Evolutionary conservation across 2,329 filamentous ascomycete species (phyloP).

Genomic region (Tolypocladium cylindrosporum): DNA sequence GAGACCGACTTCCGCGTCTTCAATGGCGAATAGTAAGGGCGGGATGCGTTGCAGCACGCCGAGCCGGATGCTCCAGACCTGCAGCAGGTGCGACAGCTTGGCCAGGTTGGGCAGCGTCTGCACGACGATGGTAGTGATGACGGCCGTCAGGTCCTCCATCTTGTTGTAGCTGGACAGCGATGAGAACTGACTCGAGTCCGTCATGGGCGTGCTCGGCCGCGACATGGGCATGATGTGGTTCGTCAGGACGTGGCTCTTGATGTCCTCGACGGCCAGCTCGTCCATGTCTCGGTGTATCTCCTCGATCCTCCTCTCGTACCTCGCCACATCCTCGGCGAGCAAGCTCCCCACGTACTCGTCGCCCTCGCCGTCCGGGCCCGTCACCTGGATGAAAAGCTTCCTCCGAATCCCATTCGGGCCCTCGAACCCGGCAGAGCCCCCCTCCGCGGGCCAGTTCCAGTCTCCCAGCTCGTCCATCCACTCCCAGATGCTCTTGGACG

Average conservation of each 20-base stretch:
- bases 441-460: conserved; percentile 46
- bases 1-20: conserved; percentile 56
- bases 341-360: conserved; percentile 60
- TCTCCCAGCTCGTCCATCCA: conserved; percentile 64
- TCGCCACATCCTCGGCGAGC: conserved; percentile 48
- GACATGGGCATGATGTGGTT: conserved; percentile 58
- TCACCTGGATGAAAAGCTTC: conserved; percentile 21
- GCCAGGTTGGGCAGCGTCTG: conserved; percentile 76
- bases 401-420: conserved; percentile 30
- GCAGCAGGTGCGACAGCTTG: conserved; percentile 61
- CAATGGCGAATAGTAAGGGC: conserved; percentile 52
- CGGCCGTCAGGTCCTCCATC: conserved; percentile 81
- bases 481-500: conserved; percentile 59
- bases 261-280: conserved; percentile 67
- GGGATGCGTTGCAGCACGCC: conserved; percentile 66
- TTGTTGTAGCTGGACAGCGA: conserved; percentile 49
- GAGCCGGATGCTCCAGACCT: conserved; percentile 69
- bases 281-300: conserved; percentile 63
- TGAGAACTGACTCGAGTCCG: conserved; percentile 23
- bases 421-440: conserved; percentile 45
- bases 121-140: conserved; percentile 86
- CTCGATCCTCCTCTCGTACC: conserved; percentile 64
- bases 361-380: conserved; percentile 13
- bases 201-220: conserved; percentile 24
- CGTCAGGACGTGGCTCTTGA: conserved; percentile 79